Percentiles rank a stretch among this genome's conserved stretches.
phyloP scores from a whole-genome alignment of 2,329 filamentous ascomycete species.

The Exserohilum rostratum region DNA sequence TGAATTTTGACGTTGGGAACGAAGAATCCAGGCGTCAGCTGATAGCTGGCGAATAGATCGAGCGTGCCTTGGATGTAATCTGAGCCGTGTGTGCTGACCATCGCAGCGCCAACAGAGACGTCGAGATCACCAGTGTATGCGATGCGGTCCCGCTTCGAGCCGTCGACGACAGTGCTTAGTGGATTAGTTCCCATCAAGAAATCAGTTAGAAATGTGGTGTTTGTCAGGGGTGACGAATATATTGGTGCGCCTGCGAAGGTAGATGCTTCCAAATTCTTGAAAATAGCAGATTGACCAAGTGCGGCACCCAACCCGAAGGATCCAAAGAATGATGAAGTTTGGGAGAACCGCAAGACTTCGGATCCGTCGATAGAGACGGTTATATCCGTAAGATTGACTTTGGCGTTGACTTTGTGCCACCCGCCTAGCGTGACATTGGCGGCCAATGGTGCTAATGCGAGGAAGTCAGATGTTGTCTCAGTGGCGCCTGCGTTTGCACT shows the following conservation, averaged over 20 bases:
- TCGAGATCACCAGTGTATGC: background rate
- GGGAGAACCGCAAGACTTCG: background rate
- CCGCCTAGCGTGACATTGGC: background rate
- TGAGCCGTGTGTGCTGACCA: background rate
- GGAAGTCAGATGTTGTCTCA: background rate
- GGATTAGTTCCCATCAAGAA: slow-evolving; percentile 49
- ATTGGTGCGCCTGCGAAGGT: background rate
- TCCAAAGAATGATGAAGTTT: background rate
- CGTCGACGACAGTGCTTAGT: slow-evolving; percentile 42
- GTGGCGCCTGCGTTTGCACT: background rate
- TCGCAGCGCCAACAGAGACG: background rate
- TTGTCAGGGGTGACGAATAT: background rate
- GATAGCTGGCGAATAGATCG: background rate
- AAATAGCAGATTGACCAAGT: background rate
- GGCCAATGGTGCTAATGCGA: background rate
- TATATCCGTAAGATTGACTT: background rate
- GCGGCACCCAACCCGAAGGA: background rate
- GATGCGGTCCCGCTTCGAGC: slow-evolving; percentile 36
- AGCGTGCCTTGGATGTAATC: background rate
- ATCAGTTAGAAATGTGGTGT: slow-evolving; percentile 32
- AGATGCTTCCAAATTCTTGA: background rate
- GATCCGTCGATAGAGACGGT: background rate
- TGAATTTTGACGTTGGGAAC: background rate
- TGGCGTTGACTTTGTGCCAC: background rate
- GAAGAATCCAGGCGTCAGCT: background rate